Conservation (phyloP, 345 rosid genomes). For the Leavenworthia alabamica region DNA sequence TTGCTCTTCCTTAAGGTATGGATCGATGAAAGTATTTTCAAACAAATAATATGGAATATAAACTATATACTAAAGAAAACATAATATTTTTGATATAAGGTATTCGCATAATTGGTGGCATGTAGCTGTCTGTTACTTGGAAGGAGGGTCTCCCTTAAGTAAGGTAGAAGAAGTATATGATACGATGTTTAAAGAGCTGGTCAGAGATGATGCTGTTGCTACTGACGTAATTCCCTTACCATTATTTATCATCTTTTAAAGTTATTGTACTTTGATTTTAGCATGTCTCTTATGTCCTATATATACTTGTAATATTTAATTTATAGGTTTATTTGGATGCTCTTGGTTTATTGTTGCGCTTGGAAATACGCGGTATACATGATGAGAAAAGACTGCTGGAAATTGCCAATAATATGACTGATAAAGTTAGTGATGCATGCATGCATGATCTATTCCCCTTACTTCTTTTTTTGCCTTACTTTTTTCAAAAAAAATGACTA, state of each 20-base stretch:
- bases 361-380: constrained; percentile 43
- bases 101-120: constrained; percentile 95
- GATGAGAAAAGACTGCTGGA: constrained; percentile 42
- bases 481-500: too few species aligned
- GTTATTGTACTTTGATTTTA: too few species aligned
- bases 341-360: constrained; percentile 61
- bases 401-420: too few species aligned
- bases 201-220: constrained; percentile 41
- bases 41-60: neutral
- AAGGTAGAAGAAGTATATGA: constrained; percentile 60
- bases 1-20: constrained; percentile 71
- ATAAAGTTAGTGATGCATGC: too few species aligned
- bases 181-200: constrained; percentile 69
- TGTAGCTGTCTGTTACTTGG: constrained; percentile 78
- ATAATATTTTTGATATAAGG: constrained; percentile 33
- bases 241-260: neutral
- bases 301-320: neutral
- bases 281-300: neutral
- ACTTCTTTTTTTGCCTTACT: too few species aligned
- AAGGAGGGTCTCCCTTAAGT: constrained; percentile 53
- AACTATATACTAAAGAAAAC: neutral
- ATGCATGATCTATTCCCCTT: too few species aligned
- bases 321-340: constrained; percentile 69
- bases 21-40: constrained; percentile 5
- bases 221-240: constrained; percentile 40